Conservation (phyloP, 805 yeast species). For the Torulaspora maleeae region DNA sequence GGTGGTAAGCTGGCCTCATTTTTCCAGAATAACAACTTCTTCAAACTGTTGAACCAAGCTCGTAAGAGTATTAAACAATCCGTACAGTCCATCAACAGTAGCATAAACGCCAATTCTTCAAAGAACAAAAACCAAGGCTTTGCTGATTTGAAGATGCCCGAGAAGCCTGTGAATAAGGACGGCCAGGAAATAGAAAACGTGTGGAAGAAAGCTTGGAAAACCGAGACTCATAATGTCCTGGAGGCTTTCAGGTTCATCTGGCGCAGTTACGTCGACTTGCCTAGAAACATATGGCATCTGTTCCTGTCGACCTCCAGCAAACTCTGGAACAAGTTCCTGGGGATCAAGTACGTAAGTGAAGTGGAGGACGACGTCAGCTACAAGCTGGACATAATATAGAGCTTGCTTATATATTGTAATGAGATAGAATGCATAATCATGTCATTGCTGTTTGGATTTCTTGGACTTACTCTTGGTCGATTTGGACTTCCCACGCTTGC, state of each 20-base stretch:
- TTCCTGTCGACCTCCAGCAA: constrained; percentile 45
- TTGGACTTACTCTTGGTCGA: constrained; percentile 1
- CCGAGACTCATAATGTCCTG: constrained; percentile 49
- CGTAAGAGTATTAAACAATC: constrained; percentile 21
- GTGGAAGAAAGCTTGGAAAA: constrained; percentile 44
- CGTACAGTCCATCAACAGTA: constrained; percentile 14
- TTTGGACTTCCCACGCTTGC: constrained; percentile 10
- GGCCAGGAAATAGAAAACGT: constrained; percentile 6
- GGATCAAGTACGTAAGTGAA: constrained; percentile 39
- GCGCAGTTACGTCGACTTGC: constrained; percentile 64
- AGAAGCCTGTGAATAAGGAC: constrained; percentile 4
- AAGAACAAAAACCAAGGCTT: constrained; percentile 13
- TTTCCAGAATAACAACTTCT: constrained; percentile 33
- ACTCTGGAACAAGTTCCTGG: constrained; percentile 74
- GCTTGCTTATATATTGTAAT: not conserved
- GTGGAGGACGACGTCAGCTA: constrained; percentile 21
- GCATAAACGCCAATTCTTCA: constrained; percentile 8
- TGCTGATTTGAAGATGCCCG: constrained; percentile 30
- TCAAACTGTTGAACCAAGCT: constrained; percentile 31
- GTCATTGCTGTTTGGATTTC: not conserved
- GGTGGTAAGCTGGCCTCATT: constrained; percentile 23
- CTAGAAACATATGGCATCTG: constrained; percentile 53
- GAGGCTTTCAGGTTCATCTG: constrained; percentile 63
- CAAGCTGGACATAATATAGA: constrained; percentile 21
- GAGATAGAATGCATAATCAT: not conserved